Base-by-base conservation (phyloP, 83 land plant genomes). In the Isoetes engelmannii region DNA sequence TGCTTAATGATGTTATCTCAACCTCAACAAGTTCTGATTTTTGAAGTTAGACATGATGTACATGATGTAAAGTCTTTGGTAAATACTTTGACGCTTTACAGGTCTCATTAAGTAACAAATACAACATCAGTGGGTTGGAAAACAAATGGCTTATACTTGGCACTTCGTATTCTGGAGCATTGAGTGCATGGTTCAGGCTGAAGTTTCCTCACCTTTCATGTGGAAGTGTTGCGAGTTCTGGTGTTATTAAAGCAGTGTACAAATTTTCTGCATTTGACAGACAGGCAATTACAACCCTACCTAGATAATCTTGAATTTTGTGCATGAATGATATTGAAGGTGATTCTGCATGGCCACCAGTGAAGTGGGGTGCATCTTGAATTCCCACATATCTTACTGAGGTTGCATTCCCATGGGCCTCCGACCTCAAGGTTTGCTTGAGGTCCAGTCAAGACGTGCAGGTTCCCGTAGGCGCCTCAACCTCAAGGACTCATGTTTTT, bases 251-350 rank as follows among this genome's bases (percentile, higher is more conserved):
- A 10, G 97, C 99, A 54, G 69, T 94, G 47, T 82, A 80, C 64
- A 86, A 94, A 73, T 94, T 66, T 76, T 75, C 97, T 45, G 97
- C 86, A 28, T 94, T 94, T 81, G 99, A 94, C 69, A 71, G 70
- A 48, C 99, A 94, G 98, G 98, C 8, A 59, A 42, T 59, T 3
- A 12, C 19, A 19, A 19, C 28, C 28, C 8, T 58, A 59, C 28
- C 12, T 59, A 19, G 62, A 58, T 74, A 73, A 18, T 48, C 37
- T 53, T 45, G 46, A 56, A 1, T 21, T n/a, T n/a, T 6, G 7
- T 67, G 72, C 44, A 28, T 1, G 4, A 2, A 17, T 5, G 10
- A 51, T 51, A 0, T 51, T 12, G 13, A 12, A 51, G 1, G 3
- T 51, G 55, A 51, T 51, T 3, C 17, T 51, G 17, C 17, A 51